phyloP scores from a whole-genome alignment of 1,284 basidiomycete genomes.

The Apiotrichum veenhuisii region DNA sequence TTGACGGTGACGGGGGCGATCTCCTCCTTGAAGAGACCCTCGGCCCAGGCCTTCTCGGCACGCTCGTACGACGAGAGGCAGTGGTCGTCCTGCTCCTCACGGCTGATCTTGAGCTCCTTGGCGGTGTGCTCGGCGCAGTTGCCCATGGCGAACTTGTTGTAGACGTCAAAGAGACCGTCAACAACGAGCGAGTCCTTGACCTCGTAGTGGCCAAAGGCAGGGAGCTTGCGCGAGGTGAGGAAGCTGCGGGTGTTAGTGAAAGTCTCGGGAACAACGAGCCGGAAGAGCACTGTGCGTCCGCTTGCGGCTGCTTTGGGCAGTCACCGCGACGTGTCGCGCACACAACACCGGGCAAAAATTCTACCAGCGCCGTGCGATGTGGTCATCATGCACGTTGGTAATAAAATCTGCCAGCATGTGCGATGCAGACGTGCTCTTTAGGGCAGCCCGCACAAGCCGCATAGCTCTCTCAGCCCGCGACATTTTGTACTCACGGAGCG shows the following conservation, averaged over 20 bases:
- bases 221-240: constrained; percentile 82
- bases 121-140: constrained; percentile 90
- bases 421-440: no score
- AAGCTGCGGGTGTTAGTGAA: constrained; percentile 59
- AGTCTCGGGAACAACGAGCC: not conserved
- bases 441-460: no score
- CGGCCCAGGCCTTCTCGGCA: constrained; percentile 84
- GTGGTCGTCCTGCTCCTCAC: constrained; percentile 82
- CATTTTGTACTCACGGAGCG: constrained; percentile 64
- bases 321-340: not conserved
- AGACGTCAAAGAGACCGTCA: constrained; percentile 94
- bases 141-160: constrained; percentile 94
- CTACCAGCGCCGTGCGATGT: no score
- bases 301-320: no score
- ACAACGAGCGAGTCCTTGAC: constrained; percentile 81
- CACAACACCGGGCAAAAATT: no score
- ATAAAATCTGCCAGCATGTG: no score
- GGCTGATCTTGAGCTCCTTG: constrained; percentile 73
- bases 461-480: not conserved
- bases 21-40: constrained; percentile 79
- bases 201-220: constrained; percentile 84
- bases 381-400: no score
- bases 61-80: constrained; percentile 93
- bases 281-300: no score
- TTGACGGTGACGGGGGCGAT: constrained; percentile 91